phyloP scores from a whole-genome alignment of 2,329 filamentous ascomycete species.

The Cadophora sp. region DNA sequence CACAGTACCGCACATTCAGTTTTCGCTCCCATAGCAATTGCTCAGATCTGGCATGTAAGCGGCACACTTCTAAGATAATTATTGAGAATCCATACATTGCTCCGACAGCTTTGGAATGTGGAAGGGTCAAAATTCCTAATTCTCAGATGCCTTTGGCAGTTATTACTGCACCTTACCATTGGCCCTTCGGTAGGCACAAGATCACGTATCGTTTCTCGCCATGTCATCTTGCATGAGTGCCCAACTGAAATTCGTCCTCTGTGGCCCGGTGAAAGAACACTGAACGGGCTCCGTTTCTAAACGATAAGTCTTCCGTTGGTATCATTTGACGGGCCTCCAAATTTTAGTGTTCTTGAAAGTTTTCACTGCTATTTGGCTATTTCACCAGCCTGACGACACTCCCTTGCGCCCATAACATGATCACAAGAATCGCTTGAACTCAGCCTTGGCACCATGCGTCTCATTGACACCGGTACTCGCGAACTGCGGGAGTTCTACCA shows the following conservation, averaged over 20 bases:
- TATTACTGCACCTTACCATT: neutral
- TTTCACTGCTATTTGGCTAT: no score
- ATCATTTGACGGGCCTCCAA: no score
- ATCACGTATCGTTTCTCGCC: neutral
- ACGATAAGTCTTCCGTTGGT: no score
- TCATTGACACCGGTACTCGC: constrained; percentile 30
- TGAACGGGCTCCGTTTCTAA: neutral
- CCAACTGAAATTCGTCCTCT: neutral
- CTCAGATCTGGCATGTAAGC: no score
- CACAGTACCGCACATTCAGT: no score
- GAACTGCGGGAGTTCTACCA: constrained; percentile 27
- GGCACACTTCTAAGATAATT: no score
- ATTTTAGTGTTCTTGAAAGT: neutral
- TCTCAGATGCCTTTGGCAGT: neutral
- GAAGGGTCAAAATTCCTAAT: no score
- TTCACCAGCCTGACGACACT: no score
- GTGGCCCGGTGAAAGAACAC: no score
- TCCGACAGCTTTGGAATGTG: no score
- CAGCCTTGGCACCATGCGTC: constrained; percentile 27
- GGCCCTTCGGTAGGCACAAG: neutral
- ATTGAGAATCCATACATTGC: no score
- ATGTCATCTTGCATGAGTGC: constrained; percentile 7
- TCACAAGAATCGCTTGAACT: neutral
- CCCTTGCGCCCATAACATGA: neutral
- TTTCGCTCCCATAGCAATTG: no score